Evolutionary conservation across 208 protist genomes (phyloP), one percentile per base, ranked within the genome.

Genomic region (Zelonia costaricensis): DNA sequence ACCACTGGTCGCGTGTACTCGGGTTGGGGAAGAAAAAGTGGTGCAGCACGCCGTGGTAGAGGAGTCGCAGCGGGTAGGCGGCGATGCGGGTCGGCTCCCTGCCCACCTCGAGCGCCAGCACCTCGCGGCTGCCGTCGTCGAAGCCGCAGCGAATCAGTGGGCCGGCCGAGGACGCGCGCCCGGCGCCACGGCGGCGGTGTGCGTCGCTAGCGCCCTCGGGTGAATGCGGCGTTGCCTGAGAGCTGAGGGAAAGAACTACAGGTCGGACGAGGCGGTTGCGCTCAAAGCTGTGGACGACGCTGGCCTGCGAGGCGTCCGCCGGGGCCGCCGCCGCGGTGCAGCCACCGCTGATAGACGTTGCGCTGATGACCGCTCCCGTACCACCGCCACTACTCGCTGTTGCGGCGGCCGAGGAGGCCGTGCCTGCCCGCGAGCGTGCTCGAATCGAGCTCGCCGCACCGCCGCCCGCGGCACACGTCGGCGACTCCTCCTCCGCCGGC

Each of bases 21-120:
- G 78, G 59, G 47, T 74, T 80, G 20, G 86, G 68, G 36, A 91
- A 91, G 51, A 88, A 75, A 55, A 91, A 84, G 75, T 87, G 74
- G 46, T 91, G 84, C 36, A 84, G 49, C 20, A 83, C 71, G 18
- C 69, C 66, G 2, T 57, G 20, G 57, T 61, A 84, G 31, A 80
- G 46, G 18, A 91, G 38, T 23, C 80, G 77, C 3, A 91, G 47
- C 0, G 80, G 80, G 56, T 84, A 88, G 36, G 80, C 81, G 31
- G 62, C 68, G 38, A 82, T 55, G 35, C 61, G 59, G 28, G 40
- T 59, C 22, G 52, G 57, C 44, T 73, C 62, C 27, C 28, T 62
- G 61, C 62, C 62, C 18, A 55, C 27, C 20, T 63, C 56, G 16
- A 54, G 44, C 7, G 56, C 1, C 0, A 72, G 66, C 33, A 31